Base-by-base conservation (phyloP, 805 yeast genomes). In the Debaryomyces tyrocola region DNA sequence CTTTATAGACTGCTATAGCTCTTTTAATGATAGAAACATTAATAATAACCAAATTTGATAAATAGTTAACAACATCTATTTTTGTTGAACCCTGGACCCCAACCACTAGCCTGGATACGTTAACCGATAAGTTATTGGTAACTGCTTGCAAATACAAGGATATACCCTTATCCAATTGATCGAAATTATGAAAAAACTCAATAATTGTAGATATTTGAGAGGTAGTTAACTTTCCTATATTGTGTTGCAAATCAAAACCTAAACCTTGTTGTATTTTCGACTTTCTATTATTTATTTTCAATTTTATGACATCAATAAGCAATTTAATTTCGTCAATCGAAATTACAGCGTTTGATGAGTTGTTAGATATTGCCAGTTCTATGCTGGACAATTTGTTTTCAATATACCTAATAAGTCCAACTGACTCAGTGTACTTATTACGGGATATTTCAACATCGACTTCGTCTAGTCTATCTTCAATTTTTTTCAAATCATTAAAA, bases 371-470 rank as follows among this genome's bases (percentile, higher is more conserved):
- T 41, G 63, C 58, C 14, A 49, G 54, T 45, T 72, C 74, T 9
- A 67, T 62, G 18, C 51, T 55, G 6, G 49, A 43, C 17, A 73
- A 52, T 44, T 67, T 64, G 11, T 56, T 52, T 44, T 71, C 75
- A 34, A 72, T 69, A 50, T 69, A 69, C 27, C 59, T 59, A 36
- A 73, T 62, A 21, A 69, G 56, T 6, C 74, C 75, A 15, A 77
- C 78, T 4, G 80, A 73, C 37, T 67, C 70, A 42, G 60, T 64
- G 54, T 76, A 84, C 45, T 77, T 74, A 44, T 79, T 77, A 55
- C 85, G 84, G 9, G 88, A 84, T 20, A 86, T 72, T 45, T 74
- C 74, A 11, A 84, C 80, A 59, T 87, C 94, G 36, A 85, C 73
- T 45, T 85, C 89, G 56, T 86, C 90, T 14, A 87, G 69, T 28